These are phyloP conservation scores for Endocarpon pusillum DNA, from an alignment of 495 filamentous ascomycete species.

Conservation along the genomic window DNA sequence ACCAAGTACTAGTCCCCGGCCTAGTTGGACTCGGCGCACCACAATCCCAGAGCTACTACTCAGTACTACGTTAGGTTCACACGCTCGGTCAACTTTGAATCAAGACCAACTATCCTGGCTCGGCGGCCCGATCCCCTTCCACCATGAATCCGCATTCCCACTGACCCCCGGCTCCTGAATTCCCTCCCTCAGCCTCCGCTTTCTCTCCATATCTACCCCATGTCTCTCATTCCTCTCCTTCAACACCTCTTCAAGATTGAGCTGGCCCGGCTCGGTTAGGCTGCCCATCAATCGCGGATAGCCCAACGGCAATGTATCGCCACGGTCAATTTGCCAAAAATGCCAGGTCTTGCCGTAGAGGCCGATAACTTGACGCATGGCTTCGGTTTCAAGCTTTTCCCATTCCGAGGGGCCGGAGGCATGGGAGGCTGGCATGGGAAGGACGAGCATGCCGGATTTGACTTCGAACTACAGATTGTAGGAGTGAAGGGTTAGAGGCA, in stretches of 20 bases:
- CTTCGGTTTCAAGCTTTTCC: conserved; percentile 1
- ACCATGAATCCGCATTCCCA: conserved; percentile 1
- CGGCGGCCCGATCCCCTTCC: too few relatives aligned
- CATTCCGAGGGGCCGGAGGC: background rate
- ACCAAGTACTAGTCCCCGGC: too few relatives aligned
- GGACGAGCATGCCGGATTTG: conserved; percentile 9
- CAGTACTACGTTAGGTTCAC: too few relatives aligned
- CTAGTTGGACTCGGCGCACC: too few relatives aligned
- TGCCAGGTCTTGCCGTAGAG: conserved; percentile 14
- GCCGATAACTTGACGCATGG: conserved; percentile 8
- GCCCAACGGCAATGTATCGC: conserved; percentile 6
- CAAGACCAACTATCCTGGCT: too few relatives aligned
- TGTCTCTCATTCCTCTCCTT: conserved; percentile 6
- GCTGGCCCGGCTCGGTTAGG: conserved; percentile 3
- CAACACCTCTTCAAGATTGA: conserved; percentile 7
- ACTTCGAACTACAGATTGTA: too few relatives aligned
- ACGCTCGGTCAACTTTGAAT: too few relatives aligned
- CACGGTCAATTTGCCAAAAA: conserved; percentile 10
- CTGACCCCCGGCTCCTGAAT: conserved; percentile 6
- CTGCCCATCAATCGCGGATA: conserved; percentile 7
- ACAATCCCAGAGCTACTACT: too few relatives aligned
- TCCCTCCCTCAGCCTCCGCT: conserved; percentile 5
- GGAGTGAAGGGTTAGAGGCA: too few relatives aligned
- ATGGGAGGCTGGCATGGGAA: conserved; percentile 6
- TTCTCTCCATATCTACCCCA: conserved; percentile 6